Conservation (phyloP, 2,329 filamentous ascomycete species). For the Fonsecaea erecta region DNA sequence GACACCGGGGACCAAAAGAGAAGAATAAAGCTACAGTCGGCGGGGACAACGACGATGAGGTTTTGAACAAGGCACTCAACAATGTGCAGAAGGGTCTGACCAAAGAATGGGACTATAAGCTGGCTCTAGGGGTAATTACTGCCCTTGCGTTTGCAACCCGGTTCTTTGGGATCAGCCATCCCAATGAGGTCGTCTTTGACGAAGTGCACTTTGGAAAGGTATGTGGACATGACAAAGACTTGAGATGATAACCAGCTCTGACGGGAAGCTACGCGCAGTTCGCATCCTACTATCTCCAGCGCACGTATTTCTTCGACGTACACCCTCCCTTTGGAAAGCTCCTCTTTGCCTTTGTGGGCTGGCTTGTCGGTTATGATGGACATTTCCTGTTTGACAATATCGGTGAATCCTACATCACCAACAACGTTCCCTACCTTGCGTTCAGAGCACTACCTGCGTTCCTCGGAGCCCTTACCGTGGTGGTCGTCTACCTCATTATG, state of each 20-base stretch:
- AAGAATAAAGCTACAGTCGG: slow-evolving; percentile 34
- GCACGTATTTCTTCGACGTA: slow-evolving; percentile 99
- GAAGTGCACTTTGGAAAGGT: slow-evolving; percentile 99
- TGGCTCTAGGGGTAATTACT: slow-evolving; percentile 78
- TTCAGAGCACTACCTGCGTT: slow-evolving; percentile 92
- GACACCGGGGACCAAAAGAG: slow-evolving; percentile 36
- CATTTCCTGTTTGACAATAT: slow-evolving; percentile 99
- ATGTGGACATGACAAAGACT: slow-evolving; percentile 41
- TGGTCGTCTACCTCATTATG: slow-evolving; percentile 96
- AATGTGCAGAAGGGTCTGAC: slow-evolving; percentile 44
- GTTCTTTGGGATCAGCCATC: slow-evolving; percentile 95
- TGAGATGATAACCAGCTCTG: background rate
- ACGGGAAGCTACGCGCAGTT: slow-evolving; percentile 44
- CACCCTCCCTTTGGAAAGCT: slow-evolving; percentile 98
- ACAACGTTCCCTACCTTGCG: slow-evolving; percentile 96
- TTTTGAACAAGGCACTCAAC: slow-evolving; percentile 19
- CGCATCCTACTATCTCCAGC: slow-evolving; percentile 80
- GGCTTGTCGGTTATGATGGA: slow-evolving; percentile 96
- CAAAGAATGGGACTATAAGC: slow-evolving; percentile 82
- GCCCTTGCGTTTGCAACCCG: slow-evolving; percentile 83
- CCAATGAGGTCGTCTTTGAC: slow-evolving; percentile 96
- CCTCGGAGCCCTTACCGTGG: slow-evolving; percentile 88
- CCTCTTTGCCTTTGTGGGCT: slow-evolving; percentile 93
- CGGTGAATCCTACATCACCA: slow-evolving; percentile 94
- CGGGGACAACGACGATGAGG: slow-evolving; percentile 31